Conservation (phyloP, 2,329 filamentous ascomycete genomes). For the Colletotrichum paranaense region DNA sequence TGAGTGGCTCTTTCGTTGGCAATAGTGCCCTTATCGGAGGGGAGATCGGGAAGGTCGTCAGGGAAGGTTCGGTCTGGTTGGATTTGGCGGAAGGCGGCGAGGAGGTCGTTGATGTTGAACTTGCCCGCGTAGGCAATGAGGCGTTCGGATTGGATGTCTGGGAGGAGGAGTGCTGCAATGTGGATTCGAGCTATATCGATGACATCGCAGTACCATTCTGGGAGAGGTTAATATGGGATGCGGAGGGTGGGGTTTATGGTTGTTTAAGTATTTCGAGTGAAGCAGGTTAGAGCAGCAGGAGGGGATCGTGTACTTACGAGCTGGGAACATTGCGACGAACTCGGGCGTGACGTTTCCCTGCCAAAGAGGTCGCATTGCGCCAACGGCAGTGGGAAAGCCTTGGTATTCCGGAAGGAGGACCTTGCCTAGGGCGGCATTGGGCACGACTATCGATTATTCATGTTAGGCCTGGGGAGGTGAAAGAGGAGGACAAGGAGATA, state of each 20-base stretch:
- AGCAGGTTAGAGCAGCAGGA: neutral
- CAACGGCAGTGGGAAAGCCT: constrained; percentile 40
- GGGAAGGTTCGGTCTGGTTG: constrained; percentile 4
- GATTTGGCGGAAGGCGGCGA: constrained; percentile 9
- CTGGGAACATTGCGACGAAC: constrained; percentile 15
- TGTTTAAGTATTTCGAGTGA: too few species aligned
- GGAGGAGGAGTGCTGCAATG: constrained; percentile 14
- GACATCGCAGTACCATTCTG: constrained; percentile 25
- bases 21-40: constrained; percentile 11
- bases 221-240: neutral
- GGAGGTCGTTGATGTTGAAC: constrained; percentile 22
- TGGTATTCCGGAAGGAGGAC: constrained; percentile 36
- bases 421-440: constrained; percentile 42
- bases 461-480: neutral
- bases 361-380: constrained; percentile 37
- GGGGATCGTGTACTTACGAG: neutral
- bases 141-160: constrained; percentile 20
- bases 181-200: constrained; percentile 22
- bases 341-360: constrained; percentile 31
- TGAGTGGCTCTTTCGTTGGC: constrained; percentile 13
- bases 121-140: constrained; percentile 11
- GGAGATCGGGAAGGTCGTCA: constrained; percentile 12
- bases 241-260: neutral
- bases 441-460: constrained; percentile 37
- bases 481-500: too few species aligned